Base-by-base conservation (phyloP, 495 filamentous ascomycete genomes). In the Pyronema domesticum region DNA sequence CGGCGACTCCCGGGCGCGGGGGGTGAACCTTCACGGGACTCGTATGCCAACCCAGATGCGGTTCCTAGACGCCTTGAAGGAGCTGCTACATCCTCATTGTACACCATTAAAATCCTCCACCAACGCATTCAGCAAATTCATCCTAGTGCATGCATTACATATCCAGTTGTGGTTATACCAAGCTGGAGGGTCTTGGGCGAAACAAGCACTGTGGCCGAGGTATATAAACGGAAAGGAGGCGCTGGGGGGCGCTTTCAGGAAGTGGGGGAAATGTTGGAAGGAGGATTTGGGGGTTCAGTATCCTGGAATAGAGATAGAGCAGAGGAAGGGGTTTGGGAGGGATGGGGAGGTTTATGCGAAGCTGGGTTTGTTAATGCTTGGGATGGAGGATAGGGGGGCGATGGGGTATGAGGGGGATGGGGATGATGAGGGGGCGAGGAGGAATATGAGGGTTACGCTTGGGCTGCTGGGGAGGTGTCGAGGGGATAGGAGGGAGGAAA, bases 111-210 rank as follows among this genome's bases (percentile, higher is more conserved):
- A 81, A 57, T 71, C 73, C 9, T 70, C 71, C 8, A 83, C 80
- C 1, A 85, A 83, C 51, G 66, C 77, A 0, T 80, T 77, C 57
- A 77, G 76, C 7, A 85, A 85, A 55, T 83, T 83, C 55, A 76
- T 85, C 35, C 59, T 83, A n/a, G 72, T 85, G 8, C 79, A 85
- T 53, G 77, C 77, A 6, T 63, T 81, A 14, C 72, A 79, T 50
- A 70, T 74, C 18, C 70, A 79, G 51, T 70, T 80, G 45, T 71
- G 72, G 65, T 4, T 51, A 1, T 23, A 47, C 45, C 45, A 47
- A n/a, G 10, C n/a, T 19, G 18, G 17, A 2, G 45, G 18, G 3
- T n/a, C 9, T 19, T 47, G 14, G 14, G 3, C 5, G 4, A 30
- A 30, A 30, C 23, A 30, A 5, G 23, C 23, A 5, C 5, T 30